phyloP scores from a whole-genome alignment of 495 filamentous ascomycete genomes.

The Podospora comata region DNA sequence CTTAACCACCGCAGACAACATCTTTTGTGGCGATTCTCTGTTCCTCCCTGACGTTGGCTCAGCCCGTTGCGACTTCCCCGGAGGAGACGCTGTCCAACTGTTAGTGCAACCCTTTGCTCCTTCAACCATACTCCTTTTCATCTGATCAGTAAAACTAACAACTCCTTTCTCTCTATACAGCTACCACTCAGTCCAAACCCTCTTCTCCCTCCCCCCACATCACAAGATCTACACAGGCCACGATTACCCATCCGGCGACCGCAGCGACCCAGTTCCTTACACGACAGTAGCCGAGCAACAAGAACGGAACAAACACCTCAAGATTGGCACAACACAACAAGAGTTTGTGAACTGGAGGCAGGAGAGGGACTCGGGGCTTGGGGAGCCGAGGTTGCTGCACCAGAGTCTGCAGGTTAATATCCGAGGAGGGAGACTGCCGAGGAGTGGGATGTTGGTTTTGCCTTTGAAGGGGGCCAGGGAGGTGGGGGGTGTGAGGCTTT shows the following conservation, averaged over 20 bases:
- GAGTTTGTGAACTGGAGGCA: constrained; percentile 50
- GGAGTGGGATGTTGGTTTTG: neutral
- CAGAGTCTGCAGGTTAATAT: constrained; percentile 60
- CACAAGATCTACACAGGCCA: constrained; percentile 52
- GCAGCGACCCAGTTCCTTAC: constrained; percentile 37
- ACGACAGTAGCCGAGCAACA: constrained; percentile 52
- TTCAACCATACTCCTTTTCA: neutral
- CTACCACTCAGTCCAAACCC: constrained; percentile 39
- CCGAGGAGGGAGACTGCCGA: constrained; percentile 50
- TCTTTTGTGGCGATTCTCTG: constrained; percentile 61
- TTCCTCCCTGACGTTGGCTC: constrained; percentile 59
- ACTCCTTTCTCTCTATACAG: neutral
- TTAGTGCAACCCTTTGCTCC: constrained; percentile 22
- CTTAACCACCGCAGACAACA: constrained; percentile 34
- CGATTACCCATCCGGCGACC: constrained; percentile 42
- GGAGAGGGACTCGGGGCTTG: constrained; percentile 47
- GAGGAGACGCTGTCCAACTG: constrained; percentile 47
- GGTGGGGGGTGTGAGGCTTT: neutral
- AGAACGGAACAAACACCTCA: constrained; percentile 52
- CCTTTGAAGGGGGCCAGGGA: neutral
- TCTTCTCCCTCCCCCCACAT: constrained; percentile 46
- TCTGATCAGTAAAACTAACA: neutral
- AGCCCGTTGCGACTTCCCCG: constrained; percentile 60
- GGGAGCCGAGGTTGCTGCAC: constrained; percentile 53
- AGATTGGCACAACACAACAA: constrained; percentile 35